Percentiles rank a stretch among this genome's conserved stretches.
phyloP scores from a whole-genome alignment of 352 stramenopile species.

The Phytophthora lateralis region DNA sequence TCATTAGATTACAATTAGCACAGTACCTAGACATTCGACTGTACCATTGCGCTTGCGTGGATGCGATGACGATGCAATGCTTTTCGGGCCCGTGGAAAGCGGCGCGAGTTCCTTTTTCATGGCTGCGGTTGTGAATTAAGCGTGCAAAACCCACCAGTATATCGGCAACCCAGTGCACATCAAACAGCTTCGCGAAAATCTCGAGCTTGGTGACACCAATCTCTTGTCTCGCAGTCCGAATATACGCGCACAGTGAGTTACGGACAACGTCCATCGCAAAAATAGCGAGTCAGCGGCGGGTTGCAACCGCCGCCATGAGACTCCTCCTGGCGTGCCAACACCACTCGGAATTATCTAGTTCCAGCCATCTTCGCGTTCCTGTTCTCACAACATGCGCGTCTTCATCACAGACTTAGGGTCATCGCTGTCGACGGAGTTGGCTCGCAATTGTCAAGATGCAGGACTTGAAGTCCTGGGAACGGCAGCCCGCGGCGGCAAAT shows the following conservation, averaged over 20 bases:
- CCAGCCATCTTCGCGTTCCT: background rate
- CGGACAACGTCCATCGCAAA: slow-evolving; percentile 2
- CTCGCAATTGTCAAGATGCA: slow-evolving; percentile 58
- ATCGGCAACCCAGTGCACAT: slow-evolving; percentile 22
- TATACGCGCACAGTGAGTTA: slow-evolving; percentile 5
- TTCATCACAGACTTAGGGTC: slow-evolving; percentile 78
- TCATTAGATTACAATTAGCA: background rate
- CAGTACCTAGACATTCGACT: background rate
- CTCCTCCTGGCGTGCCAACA: background rate
- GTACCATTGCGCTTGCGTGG: slow-evolving; percentile 61
- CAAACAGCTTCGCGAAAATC: slow-evolving; percentile 3
- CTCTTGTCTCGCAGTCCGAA: background rate
- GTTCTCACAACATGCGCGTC: slow-evolving; percentile 54
- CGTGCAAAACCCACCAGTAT: slow-evolving; percentile 8
- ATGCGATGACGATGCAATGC: slow-evolving; percentile 9
- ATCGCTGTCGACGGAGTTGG: slow-evolving; percentile 58
- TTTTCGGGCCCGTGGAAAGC: slow-evolving; percentile 29
- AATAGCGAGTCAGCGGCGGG: slow-evolving; percentile 8
- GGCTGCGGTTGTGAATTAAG: slow-evolving; percentile 11
- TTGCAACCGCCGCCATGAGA: slow-evolving; percentile 23
- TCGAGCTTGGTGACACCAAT: background rate
- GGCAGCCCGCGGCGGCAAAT: slow-evolving; percentile 40
- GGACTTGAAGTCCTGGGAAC: slow-evolving; percentile 75
- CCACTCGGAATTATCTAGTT: background rate
- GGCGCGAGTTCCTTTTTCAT: slow-evolving; percentile 35